A percentile compares a stretch with the other conserved stretches of the same genome.
These are phyloP conservation scores for Fusarium pseudoanthophilum DNA, from an alignment of 2,329 filamentous ascomycete species.

Conservation along the genomic window DNA sequence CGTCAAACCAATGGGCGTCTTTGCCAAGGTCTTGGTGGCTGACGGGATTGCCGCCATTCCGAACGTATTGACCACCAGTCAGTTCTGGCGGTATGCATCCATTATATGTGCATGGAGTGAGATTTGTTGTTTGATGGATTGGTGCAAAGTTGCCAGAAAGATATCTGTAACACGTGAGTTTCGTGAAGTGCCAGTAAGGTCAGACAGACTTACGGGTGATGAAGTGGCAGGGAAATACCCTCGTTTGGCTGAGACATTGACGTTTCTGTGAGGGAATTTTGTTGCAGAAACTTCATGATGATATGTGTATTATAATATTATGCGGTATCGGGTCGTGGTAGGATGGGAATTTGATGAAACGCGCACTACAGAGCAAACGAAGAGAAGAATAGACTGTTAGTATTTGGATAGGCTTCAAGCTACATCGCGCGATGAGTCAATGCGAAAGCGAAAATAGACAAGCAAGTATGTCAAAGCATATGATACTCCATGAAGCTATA, in stretches of 20 bases:
- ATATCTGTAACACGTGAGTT: slow-evolving; percentile 55
- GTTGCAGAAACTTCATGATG: neutral
- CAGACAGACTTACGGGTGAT: slow-evolving; percentile 21
- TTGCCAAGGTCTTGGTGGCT: slow-evolving; percentile 68
- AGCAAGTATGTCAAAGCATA: no score
- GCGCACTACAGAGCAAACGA: no score
- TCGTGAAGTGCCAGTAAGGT: no score
- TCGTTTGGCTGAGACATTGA: neutral
- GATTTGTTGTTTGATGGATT: slow-evolving; percentile 63
- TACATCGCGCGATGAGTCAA: neutral
- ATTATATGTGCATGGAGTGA: slow-evolving; percentile 66
- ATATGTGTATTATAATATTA: neutral
- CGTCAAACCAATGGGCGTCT: slow-evolving; percentile 79
- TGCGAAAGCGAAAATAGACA: no score
- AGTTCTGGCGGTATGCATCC: slow-evolving; percentile 73
- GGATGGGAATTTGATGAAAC: rapidly evolving
- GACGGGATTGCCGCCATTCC: slow-evolving; percentile 77
- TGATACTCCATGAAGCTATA: neutral
- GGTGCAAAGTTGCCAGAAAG: slow-evolving; percentile 77
- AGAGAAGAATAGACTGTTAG: neutral
- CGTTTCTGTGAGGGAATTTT: neutral
- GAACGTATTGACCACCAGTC: slow-evolving; percentile 75
- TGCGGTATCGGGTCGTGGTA: no score
- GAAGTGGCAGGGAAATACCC: neutral
- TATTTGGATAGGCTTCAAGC: neutral